Conservation (phyloP, 2,329 filamentous ascomycete genomes). For the Cercospora sojina region DNA sequence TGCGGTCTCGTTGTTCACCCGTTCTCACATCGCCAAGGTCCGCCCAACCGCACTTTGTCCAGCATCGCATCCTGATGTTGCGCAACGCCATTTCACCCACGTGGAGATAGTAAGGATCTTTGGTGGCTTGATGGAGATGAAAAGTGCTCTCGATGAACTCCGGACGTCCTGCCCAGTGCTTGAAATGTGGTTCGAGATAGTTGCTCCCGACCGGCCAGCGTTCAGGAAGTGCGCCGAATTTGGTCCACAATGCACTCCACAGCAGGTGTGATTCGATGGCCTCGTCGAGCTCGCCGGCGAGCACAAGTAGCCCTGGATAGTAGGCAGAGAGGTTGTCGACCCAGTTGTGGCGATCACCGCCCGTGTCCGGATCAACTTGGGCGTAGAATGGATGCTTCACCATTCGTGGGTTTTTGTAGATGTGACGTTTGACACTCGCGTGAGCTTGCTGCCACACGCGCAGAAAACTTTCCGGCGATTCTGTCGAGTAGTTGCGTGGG, state of each 20-base stretch:
- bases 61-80: slow-evolving; percentile 85
- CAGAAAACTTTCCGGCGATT: slow-evolving; percentile 73
- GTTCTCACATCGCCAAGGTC: slow-evolving; percentile 62
- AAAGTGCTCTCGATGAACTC: slow-evolving; percentile 98
- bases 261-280: slow-evolving; percentile 86
- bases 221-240: slow-evolving; percentile 91
- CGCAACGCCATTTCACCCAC: slow-evolving; percentile 92
- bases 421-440: slow-evolving; percentile 80
- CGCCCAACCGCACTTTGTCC: slow-evolving; percentile 89
- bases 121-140: slow-evolving; percentile 89
- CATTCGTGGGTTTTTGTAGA: slow-evolving; percentile 69
- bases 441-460: slow-evolving; percentile 83
- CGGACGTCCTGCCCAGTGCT: slow-evolving; percentile 93
- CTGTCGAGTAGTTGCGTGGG: slow-evolving; percentile 56
- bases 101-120: slow-evolving; percentile 93
- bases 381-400: slow-evolving; percentile 89
- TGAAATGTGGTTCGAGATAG: slow-evolving; percentile 78
- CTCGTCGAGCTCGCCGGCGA: slow-evolving; percentile 87
- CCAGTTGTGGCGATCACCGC: slow-evolving; percentile 87
- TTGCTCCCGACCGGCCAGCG: slow-evolving; percentile 71
- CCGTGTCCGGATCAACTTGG: slow-evolving; percentile 83
- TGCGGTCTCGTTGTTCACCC: slow-evolving; percentile 88
- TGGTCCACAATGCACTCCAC: slow-evolving; percentile 90
- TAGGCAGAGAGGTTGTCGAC: slow-evolving; percentile 95
- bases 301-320: slow-evolving; percentile 81